These are phyloP conservation scores for Aspergillus tamarii DNA, from an alignment of 2,329 filamentous ascomycete species.

Conservation along the genomic window DNA sequence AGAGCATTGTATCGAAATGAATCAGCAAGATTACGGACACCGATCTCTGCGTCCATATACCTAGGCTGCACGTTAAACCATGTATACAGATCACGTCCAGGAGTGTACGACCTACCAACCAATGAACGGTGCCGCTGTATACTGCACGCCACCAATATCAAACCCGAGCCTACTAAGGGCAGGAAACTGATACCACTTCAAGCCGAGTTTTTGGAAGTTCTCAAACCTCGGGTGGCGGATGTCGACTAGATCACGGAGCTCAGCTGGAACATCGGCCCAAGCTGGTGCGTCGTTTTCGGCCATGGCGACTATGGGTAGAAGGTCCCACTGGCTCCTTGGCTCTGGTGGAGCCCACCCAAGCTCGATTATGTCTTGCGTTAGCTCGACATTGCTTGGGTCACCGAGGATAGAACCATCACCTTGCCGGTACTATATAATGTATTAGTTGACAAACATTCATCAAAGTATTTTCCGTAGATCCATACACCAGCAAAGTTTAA, in stretches of 20 bases:
- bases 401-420: constrained; percentile 3
- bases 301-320: constrained; percentile 8
- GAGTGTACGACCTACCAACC: not conserved
- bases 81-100: not conserved
- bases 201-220: not conserved
- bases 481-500: constrained; percentile 9
- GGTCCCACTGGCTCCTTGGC: constrained; percentile 2
- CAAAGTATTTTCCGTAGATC: not conserved
- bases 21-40: constrained; percentile 6
- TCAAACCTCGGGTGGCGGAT: constrained; percentile 3
- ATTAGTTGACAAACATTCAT: not conserved
- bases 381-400: constrained; percentile 5
- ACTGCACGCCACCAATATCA: constrained; percentile 9
- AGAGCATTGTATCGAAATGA: constrained; percentile 5
- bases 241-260: not conserved
- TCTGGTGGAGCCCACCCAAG: constrained; percentile 6
- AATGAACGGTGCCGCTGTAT: constrained; percentile 5
- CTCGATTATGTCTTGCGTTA: constrained; percentile 7
- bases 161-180: constrained; percentile 5
- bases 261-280: not conserved
- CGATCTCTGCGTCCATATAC: constrained; percentile 13
- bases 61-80: not conserved
- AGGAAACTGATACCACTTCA: constrained; percentile 11
- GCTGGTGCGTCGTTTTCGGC: constrained; percentile 8
- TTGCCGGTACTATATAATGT: not conserved